Conservation (phyloP, 129 eudicot species). For the Chrysanthemum makinoi region DNA sequence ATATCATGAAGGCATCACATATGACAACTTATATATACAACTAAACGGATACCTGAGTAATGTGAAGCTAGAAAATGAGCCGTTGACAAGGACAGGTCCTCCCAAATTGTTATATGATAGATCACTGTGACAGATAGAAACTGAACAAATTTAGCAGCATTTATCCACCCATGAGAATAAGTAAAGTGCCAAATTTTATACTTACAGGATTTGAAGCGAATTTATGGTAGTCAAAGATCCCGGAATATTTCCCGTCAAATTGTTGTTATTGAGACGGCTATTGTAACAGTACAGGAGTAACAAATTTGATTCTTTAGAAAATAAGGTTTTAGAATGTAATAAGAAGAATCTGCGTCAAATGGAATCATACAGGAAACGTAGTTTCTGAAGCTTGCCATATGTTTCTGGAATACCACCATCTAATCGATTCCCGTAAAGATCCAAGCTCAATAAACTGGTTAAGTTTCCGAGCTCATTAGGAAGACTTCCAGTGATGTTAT, state of each 20-base stretch:
- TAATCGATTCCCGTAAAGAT: constrained; percentile 59
- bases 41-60: constrained; percentile 37
- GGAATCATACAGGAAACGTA: constrained; percentile 64
- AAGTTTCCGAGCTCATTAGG: constrained; percentile 73
- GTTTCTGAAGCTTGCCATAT: constrained; percentile 54
- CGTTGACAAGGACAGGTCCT: constrained; percentile 64
- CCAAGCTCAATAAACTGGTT: constrained; percentile 67
- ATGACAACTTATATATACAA: not conserved
- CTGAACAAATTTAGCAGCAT: not conserved
- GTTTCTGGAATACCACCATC: constrained; percentile 62
- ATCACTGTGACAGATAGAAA: constrained; percentile 50
- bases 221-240: constrained; percentile 42
- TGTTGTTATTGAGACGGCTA: constrained; percentile 76
- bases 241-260: constrained; percentile 54
- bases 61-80: constrained; percentile 64
- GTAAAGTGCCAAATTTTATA: not conserved
- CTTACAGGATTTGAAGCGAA: constrained; percentile 71
- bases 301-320: not conserved
- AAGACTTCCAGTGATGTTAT: constrained; percentile 64
- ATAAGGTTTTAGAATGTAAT: not conserved
- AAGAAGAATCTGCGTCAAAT: constrained; percentile 7
- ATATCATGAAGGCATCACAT: not conserved
- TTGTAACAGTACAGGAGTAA: constrained; percentile 7
- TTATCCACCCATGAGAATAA: not conserved
- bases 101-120: constrained; percentile 56